Evolutionary conservation across 345 rosid species (phyloP).

Genomic region (Eucalyptus cloeziana): DNA sequence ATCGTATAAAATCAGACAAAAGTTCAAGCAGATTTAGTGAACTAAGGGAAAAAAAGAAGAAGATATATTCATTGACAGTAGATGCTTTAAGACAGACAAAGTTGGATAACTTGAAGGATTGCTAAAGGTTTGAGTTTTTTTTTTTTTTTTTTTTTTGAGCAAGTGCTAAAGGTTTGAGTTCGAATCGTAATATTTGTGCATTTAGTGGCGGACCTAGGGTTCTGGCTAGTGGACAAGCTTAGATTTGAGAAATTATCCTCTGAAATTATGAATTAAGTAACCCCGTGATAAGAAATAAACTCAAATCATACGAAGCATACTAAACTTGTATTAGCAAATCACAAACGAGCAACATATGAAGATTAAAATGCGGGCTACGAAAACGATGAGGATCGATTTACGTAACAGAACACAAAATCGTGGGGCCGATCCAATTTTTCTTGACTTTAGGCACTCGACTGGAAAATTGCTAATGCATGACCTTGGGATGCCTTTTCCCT

Average conservation of each 20-base stretch:
- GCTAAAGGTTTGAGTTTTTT: not conserved
- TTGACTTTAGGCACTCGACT: not conserved
- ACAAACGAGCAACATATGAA: not conserved
- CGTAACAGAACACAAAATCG: not conserved
- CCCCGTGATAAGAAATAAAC: not conserved
- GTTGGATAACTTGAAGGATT: not conserved
- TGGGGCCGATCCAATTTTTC: not conserved
- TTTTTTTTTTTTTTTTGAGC: not conserved
- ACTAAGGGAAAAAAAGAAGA: not conserved
- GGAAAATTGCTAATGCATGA: not conserved
- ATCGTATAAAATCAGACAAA: not conserved
- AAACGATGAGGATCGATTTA: not conserved
- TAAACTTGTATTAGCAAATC: not conserved
- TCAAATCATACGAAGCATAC: not conserved
- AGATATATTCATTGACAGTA: not conserved
- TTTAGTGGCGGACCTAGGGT: not conserved
- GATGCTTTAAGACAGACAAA: not conserved
- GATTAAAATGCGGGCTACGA: not conserved
- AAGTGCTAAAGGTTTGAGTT: not conserved
- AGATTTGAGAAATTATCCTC: not conserved
- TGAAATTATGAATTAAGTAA: not conserved
- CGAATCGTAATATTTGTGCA: not conserved
- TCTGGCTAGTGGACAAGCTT: not conserved
- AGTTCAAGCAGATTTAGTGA: not conserved
- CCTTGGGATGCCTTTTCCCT: not conserved